A percentile compares a stretch with the other conserved stretches of the same genome.
Evolutionary conservation across 2,329 filamentous ascomycete species (phyloP).

Genomic region (Pseudogymnoascus sp.): DNA sequence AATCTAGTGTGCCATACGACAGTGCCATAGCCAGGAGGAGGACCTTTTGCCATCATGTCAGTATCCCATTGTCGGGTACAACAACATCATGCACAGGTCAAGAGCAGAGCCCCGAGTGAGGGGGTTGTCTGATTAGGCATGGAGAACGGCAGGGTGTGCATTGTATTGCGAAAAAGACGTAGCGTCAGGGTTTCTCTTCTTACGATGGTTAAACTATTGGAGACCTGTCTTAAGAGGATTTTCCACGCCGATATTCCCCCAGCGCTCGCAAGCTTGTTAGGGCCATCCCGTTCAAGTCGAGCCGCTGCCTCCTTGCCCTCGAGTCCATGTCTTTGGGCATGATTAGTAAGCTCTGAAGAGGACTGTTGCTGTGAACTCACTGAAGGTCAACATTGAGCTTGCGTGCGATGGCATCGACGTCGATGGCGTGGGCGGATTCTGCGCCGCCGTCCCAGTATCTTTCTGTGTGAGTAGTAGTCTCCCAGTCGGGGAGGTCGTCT

Average conservation of each 20-base stretch:
- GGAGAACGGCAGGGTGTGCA: slow-evolving; percentile 7
- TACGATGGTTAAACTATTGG: slow-evolving; percentile 68
- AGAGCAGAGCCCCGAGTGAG: neutral
- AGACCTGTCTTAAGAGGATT: slow-evolving; percentile 70
- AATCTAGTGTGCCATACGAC: slow-evolving; percentile 60
- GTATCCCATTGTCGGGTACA: slow-evolving; percentile 2
- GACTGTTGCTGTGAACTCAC: slow-evolving; percentile 14
- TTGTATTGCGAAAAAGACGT: slow-evolving; percentile 5
- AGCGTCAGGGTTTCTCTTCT: slow-evolving; percentile 20
- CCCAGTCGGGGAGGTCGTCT: neutral
- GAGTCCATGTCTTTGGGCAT: slow-evolving; percentile 52
- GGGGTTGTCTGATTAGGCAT: neutral
- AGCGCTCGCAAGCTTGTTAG: slow-evolving; percentile 65
- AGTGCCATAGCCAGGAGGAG: slow-evolving; percentile 69
- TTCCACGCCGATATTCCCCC: slow-evolving; percentile 67
- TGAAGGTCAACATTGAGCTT: slow-evolving; percentile 18
- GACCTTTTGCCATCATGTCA: slow-evolving; percentile 42
- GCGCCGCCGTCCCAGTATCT: slow-evolving; percentile 21
- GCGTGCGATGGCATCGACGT: slow-evolving; percentile 28
- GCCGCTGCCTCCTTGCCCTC: slow-evolving; percentile 54
- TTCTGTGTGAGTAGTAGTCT: neutral
- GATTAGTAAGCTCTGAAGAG: slow-evolving; percentile 29
- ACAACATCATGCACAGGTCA: slow-evolving; percentile 1
- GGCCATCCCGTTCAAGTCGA: slow-evolving; percentile 60
- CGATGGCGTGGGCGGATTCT: slow-evolving; percentile 28